Conservation (phyloP, 1,139 yeast genomes). For the Chernovozyma sophiae-reginae region DNA sequence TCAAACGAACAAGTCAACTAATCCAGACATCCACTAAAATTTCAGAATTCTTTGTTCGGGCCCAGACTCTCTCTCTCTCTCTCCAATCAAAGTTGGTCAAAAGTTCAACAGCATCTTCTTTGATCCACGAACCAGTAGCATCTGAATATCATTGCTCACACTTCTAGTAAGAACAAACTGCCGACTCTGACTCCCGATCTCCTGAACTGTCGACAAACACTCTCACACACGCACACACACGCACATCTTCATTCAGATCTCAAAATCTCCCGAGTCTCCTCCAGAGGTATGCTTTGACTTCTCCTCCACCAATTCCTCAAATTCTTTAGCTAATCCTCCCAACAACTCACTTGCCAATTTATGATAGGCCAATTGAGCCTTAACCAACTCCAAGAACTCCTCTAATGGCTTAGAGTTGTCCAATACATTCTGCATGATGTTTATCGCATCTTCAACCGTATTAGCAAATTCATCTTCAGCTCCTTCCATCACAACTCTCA, state of each 20-base stretch:
- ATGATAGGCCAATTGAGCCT: constrained; percentile 82
- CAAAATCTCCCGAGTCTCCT: constrained; percentile 44
- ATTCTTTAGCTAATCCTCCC: constrained; percentile 60
- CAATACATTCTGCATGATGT: constrained; percentile 78
- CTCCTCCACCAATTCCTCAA: constrained; percentile 58
- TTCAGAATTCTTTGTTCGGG: too few relatives aligned
- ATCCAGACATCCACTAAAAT: too few relatives aligned
- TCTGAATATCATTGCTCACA: too few relatives aligned
- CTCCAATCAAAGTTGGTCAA: too few relatives aligned
- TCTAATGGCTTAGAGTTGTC: constrained; percentile 70
- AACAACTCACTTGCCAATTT: constrained; percentile 70
- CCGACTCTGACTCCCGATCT: too few relatives aligned
- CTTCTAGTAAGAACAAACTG: too few relatives aligned
- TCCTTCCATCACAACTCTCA: constrained; percentile 75
- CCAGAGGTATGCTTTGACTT: constrained; percentile 21
- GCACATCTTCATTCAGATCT: constrained; percentile 27
- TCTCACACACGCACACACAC: too few relatives aligned
- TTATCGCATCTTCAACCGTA: constrained; percentile 85
- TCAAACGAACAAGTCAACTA: too few relatives aligned
- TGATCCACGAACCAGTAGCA: too few relatives aligned
- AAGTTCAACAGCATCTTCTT: too few relatives aligned
- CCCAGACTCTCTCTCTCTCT: too few relatives aligned
- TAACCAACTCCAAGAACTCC: constrained; percentile 64
- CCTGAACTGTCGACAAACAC: background rate
- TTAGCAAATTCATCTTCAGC: constrained; percentile 90